These are phyloP conservation scores for Blastobotrys peoriensis DNA, from an alignment of 805 yeast genomes.

Conservation along the genomic window DNA sequence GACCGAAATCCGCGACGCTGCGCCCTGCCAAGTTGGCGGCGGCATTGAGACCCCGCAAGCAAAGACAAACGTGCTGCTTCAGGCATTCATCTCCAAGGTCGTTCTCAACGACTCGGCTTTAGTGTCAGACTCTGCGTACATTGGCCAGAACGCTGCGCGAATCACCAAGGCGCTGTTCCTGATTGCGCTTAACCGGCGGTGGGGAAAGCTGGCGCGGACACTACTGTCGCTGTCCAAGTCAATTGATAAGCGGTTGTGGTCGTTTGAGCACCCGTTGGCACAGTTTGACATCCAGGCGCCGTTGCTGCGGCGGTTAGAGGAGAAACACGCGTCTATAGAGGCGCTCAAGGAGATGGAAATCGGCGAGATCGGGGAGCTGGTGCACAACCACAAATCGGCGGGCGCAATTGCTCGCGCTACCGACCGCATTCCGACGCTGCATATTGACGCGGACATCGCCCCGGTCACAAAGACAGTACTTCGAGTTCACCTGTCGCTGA, in stretches of 20 bases:
- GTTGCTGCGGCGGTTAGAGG: slow-evolving; percentile 48
- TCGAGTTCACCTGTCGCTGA: slow-evolving; percentile 65
- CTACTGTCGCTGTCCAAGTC: slow-evolving; percentile 80
- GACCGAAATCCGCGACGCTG: slow-evolving; percentile 46
- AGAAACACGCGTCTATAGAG: slow-evolving; percentile 56
- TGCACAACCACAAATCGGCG: slow-evolving; percentile 78
- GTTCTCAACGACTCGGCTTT: slow-evolving; percentile 71
- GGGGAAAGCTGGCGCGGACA: slow-evolving; percentile 78
- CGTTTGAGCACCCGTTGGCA: slow-evolving; percentile 79
- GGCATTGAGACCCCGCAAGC: slow-evolving; percentile 70
- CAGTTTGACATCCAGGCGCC: slow-evolving; percentile 74
- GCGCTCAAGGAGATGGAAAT: slow-evolving; percentile 65
- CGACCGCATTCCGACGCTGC: slow-evolving; percentile 67
- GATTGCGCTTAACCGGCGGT: slow-evolving; percentile 79
- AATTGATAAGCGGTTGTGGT: slow-evolving; percentile 80
- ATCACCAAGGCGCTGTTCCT: slow-evolving; percentile 86
- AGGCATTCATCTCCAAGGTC: slow-evolving; percentile 78
- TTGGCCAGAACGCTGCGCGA: slow-evolving; percentile 92
- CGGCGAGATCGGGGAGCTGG: slow-evolving; percentile 80
- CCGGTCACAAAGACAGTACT: slow-evolving; percentile 86
- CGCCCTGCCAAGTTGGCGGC: slow-evolving; percentile 80
- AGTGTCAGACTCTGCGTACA: slow-evolving; percentile 81
- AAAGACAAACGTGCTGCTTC: slow-evolving; percentile 81
- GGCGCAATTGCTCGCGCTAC: slow-evolving; percentile 50
- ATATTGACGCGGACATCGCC: slow-evolving; percentile 73